Conservation (phyloP, 2,329 filamentous ascomycete genomes). For the Fusarium sp. region DNA sequence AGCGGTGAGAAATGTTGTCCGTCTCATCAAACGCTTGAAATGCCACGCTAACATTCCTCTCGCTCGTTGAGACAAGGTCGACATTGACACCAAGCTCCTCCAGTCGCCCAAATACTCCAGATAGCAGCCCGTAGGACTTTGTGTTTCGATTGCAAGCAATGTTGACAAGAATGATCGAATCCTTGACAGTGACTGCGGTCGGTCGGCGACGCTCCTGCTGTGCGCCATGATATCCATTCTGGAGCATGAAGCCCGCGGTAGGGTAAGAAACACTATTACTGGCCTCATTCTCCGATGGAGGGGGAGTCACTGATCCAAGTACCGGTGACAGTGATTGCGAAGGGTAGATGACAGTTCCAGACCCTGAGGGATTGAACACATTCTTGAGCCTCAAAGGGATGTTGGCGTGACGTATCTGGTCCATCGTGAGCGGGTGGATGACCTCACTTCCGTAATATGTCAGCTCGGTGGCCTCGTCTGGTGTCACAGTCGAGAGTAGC, state of each 20-base stretch:
- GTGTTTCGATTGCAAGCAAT: background rate
- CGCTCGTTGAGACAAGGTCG: background rate
- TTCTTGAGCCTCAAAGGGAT: constrained; percentile 1
- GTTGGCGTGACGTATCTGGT: background rate
- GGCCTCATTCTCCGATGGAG: background rate
- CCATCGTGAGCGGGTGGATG: constrained; percentile 4
- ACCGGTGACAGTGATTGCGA: background rate
- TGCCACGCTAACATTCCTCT: background rate
- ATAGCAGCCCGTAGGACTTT: background rate
- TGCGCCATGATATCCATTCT: background rate
- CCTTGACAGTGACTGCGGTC: background rate
- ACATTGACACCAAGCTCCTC: background rate
- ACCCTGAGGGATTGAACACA: background rate
- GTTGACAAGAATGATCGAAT: background rate
- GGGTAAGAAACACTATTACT: background rate
- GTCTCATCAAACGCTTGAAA: background rate
- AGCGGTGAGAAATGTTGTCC: background rate
- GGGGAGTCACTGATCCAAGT: background rate
- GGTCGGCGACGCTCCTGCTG: background rate
- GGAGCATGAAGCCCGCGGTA: background rate
- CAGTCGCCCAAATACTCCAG: background rate
- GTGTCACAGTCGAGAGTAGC: constrained; percentile 2
- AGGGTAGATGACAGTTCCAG: background rate
- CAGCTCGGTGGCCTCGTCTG: constrained; percentile 13
- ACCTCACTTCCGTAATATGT: constrained; percentile 14